Conservation (phyloP, 2,329 filamentous ascomycete genomes). For the Aspergillus pseudoterreus region DNA sequence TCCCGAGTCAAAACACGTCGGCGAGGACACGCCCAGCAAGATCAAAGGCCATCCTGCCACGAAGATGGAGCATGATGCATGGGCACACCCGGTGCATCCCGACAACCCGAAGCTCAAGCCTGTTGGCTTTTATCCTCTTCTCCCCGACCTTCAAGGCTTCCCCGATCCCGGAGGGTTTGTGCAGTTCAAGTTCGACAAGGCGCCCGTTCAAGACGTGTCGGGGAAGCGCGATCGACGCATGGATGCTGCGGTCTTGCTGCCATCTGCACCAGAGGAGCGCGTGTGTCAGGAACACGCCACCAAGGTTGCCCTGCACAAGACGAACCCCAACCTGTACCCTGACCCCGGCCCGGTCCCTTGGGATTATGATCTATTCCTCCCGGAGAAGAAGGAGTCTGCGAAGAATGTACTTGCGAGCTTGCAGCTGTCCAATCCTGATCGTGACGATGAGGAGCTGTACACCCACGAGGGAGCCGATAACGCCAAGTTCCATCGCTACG, state of each 20-base stretch:
- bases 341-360: constrained; percentile 52
- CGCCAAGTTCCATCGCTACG: constrained; percentile 50
- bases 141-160: constrained; percentile 59
- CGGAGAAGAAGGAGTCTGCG: constrained; percentile 45
- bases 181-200: constrained; percentile 59
- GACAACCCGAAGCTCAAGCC: constrained; percentile 55
- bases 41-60: constrained; percentile 53
- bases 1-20: constrained; percentile 56
- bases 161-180: constrained; percentile 58
- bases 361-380: constrained; percentile 60
- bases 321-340: constrained; percentile 48
- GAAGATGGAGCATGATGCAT: constrained; percentile 55
- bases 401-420: constrained; percentile 55
- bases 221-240: constrained; percentile 56
- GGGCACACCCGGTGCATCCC: constrained; percentile 59
- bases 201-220: constrained; percentile 49
- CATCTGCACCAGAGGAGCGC: constrained; percentile 48
- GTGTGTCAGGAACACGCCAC: constrained; percentile 46
- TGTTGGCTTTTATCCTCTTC: constrained; percentile 57
- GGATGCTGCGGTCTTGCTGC: constrained; percentile 56
- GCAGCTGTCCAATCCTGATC: constrained; percentile 49
- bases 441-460: constrained; percentile 52
- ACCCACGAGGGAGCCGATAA: constrained; percentile 42
- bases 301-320: constrained; percentile 45
- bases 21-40: constrained; percentile 52